Percentiles rank a stretch among this genome's conserved stretches.
Evolutionary conservation across 176 grass and related monocot species (phyloP).

Genomic region (Cenchrus fungigraminus): DNA sequence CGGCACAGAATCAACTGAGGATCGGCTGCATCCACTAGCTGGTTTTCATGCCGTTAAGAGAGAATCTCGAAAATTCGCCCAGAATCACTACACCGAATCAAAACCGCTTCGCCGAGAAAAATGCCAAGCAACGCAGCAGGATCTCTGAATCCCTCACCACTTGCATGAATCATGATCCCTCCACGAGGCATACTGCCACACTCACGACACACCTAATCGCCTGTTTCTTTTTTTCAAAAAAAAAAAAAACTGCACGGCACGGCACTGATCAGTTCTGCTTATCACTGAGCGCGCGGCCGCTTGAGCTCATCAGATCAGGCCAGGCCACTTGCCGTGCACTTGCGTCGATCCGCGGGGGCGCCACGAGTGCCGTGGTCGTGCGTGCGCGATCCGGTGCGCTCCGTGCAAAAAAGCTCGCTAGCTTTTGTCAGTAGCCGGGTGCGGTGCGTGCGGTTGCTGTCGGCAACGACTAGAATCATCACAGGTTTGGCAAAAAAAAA

Average conservation of each 20-base stretch:
- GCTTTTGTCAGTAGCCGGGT: slow-evolving; percentile 26
- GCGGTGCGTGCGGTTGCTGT: background rate
- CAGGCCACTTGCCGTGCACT: slow-evolving; percentile 31
- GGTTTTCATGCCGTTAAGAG: slow-evolving; percentile 15
- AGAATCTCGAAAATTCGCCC: slow-evolving; percentile 3
- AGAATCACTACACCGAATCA: slow-evolving; percentile 11
- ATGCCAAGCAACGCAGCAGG: background rate
- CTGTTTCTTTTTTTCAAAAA: background rate
- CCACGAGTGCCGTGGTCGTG: background rate
- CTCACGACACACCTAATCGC: slow-evolving; percentile 5
- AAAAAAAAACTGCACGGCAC: background rate
- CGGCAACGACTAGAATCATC: slow-evolving; percentile 15
- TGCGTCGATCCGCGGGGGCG: background rate
- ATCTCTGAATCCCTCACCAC: slow-evolving; percentile 35
- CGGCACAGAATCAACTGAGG: no score
- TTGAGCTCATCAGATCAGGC: background rate
- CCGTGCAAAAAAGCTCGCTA: background rate
- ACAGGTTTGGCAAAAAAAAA: background rate
- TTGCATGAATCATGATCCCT: background rate
- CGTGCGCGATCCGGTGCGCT: background rate
- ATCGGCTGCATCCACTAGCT: background rate
- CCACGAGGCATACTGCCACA: background rate
- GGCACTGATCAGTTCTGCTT: background rate
- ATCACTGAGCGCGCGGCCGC: background rate
- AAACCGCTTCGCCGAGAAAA: background rate